Percentiles rank a stretch among this genome's conserved stretches.
Evolutionary conservation across 2,329 filamentous ascomycete species (phyloP).

Genomic region (Cercospora brassicicola): DNA sequence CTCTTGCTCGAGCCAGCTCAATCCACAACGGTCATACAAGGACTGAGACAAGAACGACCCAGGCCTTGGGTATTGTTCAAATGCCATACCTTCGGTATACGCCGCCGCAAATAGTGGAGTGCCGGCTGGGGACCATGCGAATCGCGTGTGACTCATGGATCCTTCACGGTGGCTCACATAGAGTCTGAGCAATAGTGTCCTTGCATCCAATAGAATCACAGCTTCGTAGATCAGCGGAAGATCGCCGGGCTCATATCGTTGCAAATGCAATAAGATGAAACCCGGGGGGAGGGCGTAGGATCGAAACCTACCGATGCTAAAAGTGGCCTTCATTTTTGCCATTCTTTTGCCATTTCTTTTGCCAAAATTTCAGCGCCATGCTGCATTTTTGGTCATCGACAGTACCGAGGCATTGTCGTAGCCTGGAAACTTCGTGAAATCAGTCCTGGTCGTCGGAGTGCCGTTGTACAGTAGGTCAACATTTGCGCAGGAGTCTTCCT

Average conservation of each 20-base stretch:
- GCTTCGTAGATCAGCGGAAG: constrained; percentile 19
- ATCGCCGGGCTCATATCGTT: constrained; percentile 24
- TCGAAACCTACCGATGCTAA: constrained; percentile 24
- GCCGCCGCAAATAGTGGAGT: background rate
- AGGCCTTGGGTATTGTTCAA: too few species aligned
- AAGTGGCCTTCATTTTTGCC: constrained; percentile 4
- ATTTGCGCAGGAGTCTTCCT: background rate
- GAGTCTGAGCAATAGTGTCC: background rate
- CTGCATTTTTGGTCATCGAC: background rate
- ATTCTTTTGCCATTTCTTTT: background rate
- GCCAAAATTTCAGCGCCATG: background rate
- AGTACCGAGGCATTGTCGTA: background rate
- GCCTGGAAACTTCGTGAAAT: background rate
- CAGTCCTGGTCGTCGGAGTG: background rate
- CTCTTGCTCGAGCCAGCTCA: too few species aligned
- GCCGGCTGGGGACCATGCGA: background rate
- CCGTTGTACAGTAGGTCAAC: background rate
- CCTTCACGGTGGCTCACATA: background rate
- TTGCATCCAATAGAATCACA: constrained; percentile 6
- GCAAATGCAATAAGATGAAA: background rate
- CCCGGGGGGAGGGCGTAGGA: constrained; percentile 25
- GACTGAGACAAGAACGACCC: too few species aligned
- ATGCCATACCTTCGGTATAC: background rate
- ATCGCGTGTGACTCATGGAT: background rate
- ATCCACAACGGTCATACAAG: too few species aligned